Conservation (phyloP, 208 protist species). For the Trypanosoma cruzi region DNA sequence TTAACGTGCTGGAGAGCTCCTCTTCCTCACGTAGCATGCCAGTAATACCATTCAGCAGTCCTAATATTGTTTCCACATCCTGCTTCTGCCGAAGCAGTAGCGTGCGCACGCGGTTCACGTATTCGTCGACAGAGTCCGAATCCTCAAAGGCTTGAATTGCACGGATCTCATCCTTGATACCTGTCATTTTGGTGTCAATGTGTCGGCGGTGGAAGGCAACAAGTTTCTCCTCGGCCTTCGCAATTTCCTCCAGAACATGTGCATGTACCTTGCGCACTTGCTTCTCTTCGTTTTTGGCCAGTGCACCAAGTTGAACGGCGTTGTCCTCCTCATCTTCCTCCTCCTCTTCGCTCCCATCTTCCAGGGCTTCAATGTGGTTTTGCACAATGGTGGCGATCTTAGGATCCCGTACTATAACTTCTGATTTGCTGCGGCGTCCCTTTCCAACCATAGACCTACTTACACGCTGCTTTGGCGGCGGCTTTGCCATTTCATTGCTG, state of each 20-base stretch:
- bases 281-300: slow-evolving; percentile 69
- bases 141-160: slow-evolving; percentile 92
- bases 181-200: slow-evolving; percentile 94
- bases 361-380: slow-evolving; percentile 81
- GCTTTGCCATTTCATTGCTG: slow-evolving; percentile 14
- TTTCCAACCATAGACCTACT: slow-evolving; percentile 22
- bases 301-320: slow-evolving; percentile 1
- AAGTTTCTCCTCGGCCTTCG: slow-evolving; percentile 94
- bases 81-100: slow-evolving; percentile 73
- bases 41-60: slow-evolving; percentile 71
- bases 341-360: slow-evolving; percentile 53
- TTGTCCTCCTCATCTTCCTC: slow-evolving; percentile 47
- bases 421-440: slow-evolving; percentile 25
- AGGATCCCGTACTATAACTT: slow-evolving; percentile 70
- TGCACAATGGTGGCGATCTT: slow-evolving; percentile 91
- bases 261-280: slow-evolving; percentile 90
- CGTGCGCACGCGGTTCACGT: slow-evolving; percentile 71
- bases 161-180: slow-evolving; percentile 94
- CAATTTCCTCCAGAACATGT: slow-evolving; percentile 92
- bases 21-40: slow-evolving; percentile 89
- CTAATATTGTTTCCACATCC: slow-evolving; percentile 79
- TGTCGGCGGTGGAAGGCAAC: slow-evolving; percentile 92
- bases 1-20: slow-evolving; percentile 85
- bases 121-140: slow-evolving; percentile 91
- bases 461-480: slow-evolving; percentile 21